phyloP scores from a whole-genome alignment of 2,329 filamentous ascomycete genomes.

The Alternaria tenuissima region DNA sequence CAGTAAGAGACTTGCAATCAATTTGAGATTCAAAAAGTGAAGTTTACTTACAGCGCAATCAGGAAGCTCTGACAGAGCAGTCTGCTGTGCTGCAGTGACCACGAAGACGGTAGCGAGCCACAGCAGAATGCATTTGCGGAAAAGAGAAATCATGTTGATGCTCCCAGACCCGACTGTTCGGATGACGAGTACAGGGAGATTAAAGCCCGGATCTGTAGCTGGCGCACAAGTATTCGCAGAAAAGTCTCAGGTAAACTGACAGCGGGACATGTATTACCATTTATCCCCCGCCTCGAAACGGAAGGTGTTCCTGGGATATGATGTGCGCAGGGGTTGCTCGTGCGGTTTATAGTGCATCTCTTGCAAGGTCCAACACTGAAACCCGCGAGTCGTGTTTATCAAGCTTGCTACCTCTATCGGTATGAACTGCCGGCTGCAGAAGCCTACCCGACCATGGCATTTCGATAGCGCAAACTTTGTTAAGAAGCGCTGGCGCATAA shows the following conservation, averaged over 20 bases:
- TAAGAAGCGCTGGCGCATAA: constrained; percentile 4
- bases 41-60: constrained; percentile 27
- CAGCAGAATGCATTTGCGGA: constrained; percentile 8
- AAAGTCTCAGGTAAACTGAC: not conserved
- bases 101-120: constrained; percentile 9
- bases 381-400: constrained; percentile 12
- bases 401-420: not conserved
- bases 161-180: not conserved
- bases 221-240: not conserved
- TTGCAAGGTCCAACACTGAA: constrained; percentile 2
- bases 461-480: constrained; percentile 14
- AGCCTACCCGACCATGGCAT: constrained; percentile 3
- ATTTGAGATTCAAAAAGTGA: not conserved
- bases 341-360: constrained; percentile 1
- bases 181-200: not conserved
- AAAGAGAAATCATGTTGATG: constrained; percentile 6
- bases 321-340: constrained; percentile 6
- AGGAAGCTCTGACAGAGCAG: constrained; percentile 11
- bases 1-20: not conserved
- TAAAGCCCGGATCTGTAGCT: not conserved
- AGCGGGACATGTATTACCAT: constrained; percentile 6
- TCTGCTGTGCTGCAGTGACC: constrained; percentile 11
- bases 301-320: constrained; percentile 5
- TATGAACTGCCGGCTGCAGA: constrained; percentile 9
- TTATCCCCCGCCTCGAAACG: constrained; percentile 3